Evolutionary conservation across 306 rosid genomes (phyloP), one percentile per base, ranked within the genome.

Genomic region (Prunus mume): DNA sequence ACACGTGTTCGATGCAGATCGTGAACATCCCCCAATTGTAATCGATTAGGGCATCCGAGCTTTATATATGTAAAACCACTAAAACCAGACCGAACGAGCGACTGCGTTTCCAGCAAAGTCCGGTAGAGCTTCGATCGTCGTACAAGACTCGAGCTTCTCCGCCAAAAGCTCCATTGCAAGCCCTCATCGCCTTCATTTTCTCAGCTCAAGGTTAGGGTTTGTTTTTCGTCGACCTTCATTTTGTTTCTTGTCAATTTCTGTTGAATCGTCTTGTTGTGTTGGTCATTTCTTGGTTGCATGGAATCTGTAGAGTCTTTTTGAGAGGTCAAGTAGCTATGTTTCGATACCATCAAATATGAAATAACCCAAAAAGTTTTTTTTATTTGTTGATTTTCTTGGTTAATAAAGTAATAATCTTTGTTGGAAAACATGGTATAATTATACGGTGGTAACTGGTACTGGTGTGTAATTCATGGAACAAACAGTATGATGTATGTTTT

Each of bases 1-100:
- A 73, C 77, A 58, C 77, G 77, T 73, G 77, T 46, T 64, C 4
- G 56, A 15, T 2, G 41, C 27, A 58, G 76, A 49, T 45, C 56
- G 57, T 19, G 51, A 24, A 28, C 19, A 17, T 9, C 41, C 38
- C 76, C 45, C 57, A 73, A 58, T 73, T 73, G 12, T 9, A 73
- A 58, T 22, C 56, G 56, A 73, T 73, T 73, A 73, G 77, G 77
- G 77, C 77, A 73, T 73, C 45, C 6, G 41, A 58, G 68, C 68
- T 45, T 73, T 73, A 58, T 73, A 73, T 58, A 58, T 5, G 77
- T 43, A 27, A 63, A 58, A 73, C 77, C 68, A 43, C 57, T 5
- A 58, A 57, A 24, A 49, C 12, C 30, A 27, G 45, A 67, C 28
- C 68, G 56, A 58, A 55, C 77, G 57, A 72, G 22, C 54, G 52